These are phyloP conservation scores for Alternaria ethzedia DNA, from an alignment of 2,329 filamentous ascomycete species.

Conservation along the genomic window DNA sequence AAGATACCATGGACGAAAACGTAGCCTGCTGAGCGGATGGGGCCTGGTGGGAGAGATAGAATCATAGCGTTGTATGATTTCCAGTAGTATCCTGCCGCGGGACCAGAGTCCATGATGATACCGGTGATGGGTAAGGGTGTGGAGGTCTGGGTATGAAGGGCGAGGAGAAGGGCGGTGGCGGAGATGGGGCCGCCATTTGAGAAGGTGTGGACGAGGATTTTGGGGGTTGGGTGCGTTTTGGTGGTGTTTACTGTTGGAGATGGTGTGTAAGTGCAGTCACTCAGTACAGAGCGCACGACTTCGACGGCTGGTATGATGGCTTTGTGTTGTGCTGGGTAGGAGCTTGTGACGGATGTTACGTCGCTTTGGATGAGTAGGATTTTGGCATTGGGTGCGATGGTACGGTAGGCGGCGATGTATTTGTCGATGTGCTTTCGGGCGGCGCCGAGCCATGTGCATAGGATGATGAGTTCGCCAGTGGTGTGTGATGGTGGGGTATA, in stretches of 20 bases:
- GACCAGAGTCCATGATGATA: constrained; percentile 11
- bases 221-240: not conserved
- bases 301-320: constrained; percentile 19
- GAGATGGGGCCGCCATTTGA: constrained; percentile 22
- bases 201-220: constrained; percentile 19
- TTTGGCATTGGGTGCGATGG: constrained; percentile 9
- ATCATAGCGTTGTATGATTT: constrained; percentile 26
- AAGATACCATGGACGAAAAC: constrained; percentile 3
- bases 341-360: constrained; percentile 11
- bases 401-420: constrained; percentile 16
- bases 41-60: constrained; percentile 3
- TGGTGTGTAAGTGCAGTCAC: constrained; percentile 2
- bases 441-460: constrained; percentile 27
- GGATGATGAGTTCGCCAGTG: constrained; percentile 18
- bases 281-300: constrained; percentile 4
- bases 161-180: constrained; percentile 6
- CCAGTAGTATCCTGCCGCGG: constrained; percentile 7
- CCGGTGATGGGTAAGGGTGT: constrained; percentile 14
- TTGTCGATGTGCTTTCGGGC: constrained; percentile 25
- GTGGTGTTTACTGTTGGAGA: not conserved
- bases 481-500: constrained; percentile 2
- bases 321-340: constrained; percentile 6
- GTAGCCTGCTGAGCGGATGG: not conserved
- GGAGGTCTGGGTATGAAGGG: not conserved
- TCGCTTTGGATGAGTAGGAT: constrained; percentile 23